Base-by-base conservation (phyloP, 164 flowering plant genomes). In the Tinospora cordifolia region DNA sequence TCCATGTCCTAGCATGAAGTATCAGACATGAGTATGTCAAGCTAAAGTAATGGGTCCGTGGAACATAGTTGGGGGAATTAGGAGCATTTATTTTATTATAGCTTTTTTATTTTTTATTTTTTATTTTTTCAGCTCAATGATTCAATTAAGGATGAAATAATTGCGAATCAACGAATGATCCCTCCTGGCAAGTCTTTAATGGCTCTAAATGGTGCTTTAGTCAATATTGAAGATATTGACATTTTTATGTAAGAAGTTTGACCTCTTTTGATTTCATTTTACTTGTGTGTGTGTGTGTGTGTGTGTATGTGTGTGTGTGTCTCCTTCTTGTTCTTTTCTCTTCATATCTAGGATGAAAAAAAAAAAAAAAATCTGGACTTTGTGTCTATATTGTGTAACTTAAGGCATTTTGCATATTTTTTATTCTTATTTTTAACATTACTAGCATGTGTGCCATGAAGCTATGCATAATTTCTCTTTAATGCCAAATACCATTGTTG, bases 151-250 rank as follows among this genome's bases (percentile, higher is more conserved):
- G 97, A 95, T 77, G 99, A 95, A 82, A 92, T 95, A 74, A 75
- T 82, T 65, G 81, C 93, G 71, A 95, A 95, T 74, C 99, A 95
- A 82, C 81, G 95, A 68, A 92, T 92, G 97, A 82, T 95, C 63
- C 99, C 96, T 22, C 91, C 99, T 72, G 99, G 99, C 72, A 95
- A 92, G 88, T 90, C 97, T 54, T 87, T 95, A 76, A 86, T 95
- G 97, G 99, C 96, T 75, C 72, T 95, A 71, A 95, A 95, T 85
- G 94, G 99, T 72, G 99, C 93, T 82, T 82, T 95, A 38, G 69
- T 95, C 88, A 91, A 88, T 78, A 84, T 92, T 26, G 99, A 95
- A 71, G 98, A 95, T 77, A 77, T 92, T 84, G 99, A 95, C 80
- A 92, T 95, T 72, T 87, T 84, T 80, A 71, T 83, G 99, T 95